Conservation (phyloP, 1,139 yeast species). For the Hyphopichia pseudoburtonii region DNA sequence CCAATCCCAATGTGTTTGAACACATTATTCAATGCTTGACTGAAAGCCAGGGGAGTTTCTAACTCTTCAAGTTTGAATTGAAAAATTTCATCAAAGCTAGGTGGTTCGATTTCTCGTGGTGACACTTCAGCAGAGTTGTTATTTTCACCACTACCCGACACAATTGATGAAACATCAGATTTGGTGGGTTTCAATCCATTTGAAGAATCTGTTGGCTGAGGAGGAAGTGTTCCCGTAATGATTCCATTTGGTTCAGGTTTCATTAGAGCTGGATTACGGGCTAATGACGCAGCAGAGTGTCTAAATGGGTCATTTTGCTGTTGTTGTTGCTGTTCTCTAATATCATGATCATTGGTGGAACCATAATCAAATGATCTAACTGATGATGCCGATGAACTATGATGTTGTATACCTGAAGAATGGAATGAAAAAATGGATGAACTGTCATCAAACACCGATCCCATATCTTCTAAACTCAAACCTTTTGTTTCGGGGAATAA, state of each 20-base stretch:
- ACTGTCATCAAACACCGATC: conserved; percentile 48
- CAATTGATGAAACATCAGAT: conserved; percentile 22
- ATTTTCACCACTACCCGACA: conserved; percentile 10
- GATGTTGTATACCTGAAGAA: conserved; percentile 19
- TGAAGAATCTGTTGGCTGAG: conserved; percentile 6
- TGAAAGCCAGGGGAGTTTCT: conserved; percentile 11
- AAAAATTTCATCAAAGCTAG: conserved; percentile 31
- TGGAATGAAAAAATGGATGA: conserved; percentile 48
- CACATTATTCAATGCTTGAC: not conserved
- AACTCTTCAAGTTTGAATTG: conserved; percentile 25
- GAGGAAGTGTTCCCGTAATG: conserved; percentile 30
- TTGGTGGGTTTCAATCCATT: conserved; percentile 18
- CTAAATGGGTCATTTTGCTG: conserved; percentile 22
- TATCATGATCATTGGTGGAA: conserved; percentile 12
- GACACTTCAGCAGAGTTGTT: conserved; percentile 14
- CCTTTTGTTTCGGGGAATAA: conserved; percentile 59
- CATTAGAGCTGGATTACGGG: conserved; percentile 37
- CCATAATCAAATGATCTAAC: conserved; percentile 18
- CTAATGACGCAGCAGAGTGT: conserved; percentile 39
- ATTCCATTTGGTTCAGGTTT: conserved; percentile 34
- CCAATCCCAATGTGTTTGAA: conserved; percentile 1
- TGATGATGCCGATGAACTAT: not conserved
- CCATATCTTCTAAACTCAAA: conserved; percentile 54
- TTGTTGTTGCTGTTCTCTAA: no score
- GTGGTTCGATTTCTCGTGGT: conserved; percentile 43